Evolutionary conservation across 768 basidiomycete genomes (phyloP), one percentile per base, ranked within the genome.

Genomic region (Cystofilobasidium bisporidii): DNA sequence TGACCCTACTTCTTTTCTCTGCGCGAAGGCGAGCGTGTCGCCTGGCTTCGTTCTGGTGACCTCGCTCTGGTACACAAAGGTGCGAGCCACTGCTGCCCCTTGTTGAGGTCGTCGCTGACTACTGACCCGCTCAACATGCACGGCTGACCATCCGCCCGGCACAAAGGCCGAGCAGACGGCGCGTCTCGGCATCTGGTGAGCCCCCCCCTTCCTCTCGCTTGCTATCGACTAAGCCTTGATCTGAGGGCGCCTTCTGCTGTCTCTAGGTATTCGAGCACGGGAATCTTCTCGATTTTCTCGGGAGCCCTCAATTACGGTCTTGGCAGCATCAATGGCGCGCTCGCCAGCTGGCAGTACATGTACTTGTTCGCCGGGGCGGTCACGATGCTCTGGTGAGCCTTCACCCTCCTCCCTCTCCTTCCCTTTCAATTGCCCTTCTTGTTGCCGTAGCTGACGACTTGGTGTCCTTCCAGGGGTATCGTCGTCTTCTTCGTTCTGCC

Each of bases 21-120:
- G n/a, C n/a, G n/a, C n/a, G n/a, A n/a, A 71, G 64, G 62, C 72
- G 5, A 73, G 75, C 18, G 76, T 79, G 66, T 72, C 75, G 3
- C 79, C 77, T 0, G 79, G 78, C 0, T 79, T 79, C 69, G 74
- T 79, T 17, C 71, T 76, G 32, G 66, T 79, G 32, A 77, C 77
- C 28, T 70, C 70, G 1, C 62, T 76, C 36, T 79, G 78, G 78
- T 79, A 79, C 69, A 75, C 74, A 33, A n/a, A n/a, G n/a, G n/a
- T n/a, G n/a, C n/a, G n/a, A n/a, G n/a, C n/a, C n/a, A n/a, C n/a
- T n/a, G n/a, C n/a, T n/a, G n/a, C n/a, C n/a, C n/a, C n/a, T n/a
- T n/a, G n/a, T n/a, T n/a, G n/a, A n/a, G n/a, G n/a, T n/a, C n/a
- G n/a, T n/a, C n/a, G n/a, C n/a, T n/a, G n/a, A n/a, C n/a, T n/a